phyloP scores from a whole-genome alignment of 495 filamentous ascomycete genomes.

The Hyphodiscus hymeniophilus region DNA sequence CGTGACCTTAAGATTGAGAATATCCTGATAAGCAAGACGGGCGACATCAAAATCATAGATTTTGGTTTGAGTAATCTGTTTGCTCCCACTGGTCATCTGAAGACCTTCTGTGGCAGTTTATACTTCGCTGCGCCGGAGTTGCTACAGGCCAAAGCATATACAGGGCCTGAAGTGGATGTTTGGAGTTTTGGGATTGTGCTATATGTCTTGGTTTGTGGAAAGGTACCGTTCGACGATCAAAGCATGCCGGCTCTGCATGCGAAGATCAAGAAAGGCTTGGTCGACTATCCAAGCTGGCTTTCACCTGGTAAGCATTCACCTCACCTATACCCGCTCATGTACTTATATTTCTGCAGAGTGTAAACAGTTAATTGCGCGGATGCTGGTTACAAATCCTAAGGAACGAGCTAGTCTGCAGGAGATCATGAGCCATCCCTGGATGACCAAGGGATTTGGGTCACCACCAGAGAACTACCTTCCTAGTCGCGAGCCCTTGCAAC shows the following conservation, averaged over 20 bases:
- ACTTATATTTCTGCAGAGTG: slow-evolving; percentile 49
- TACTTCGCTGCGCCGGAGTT: slow-evolving; percentile 98
- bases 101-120: slow-evolving; percentile 95
- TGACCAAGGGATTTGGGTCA: slow-evolving; percentile 81
- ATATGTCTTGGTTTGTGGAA: slow-evolving; percentile 95
- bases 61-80: slow-evolving; percentile 98
- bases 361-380: slow-evolving; percentile 84
- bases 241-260: slow-evolving; percentile 98
- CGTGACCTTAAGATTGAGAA: slow-evolving; percentile 98
- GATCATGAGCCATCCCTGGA: slow-evolving; percentile 96
- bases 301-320: slow-evolving; percentile 58
- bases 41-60: slow-evolving; percentile 99
- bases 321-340: not conserved
- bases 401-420: slow-evolving; percentile 80
- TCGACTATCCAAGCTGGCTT: slow-evolving; percentile 93
- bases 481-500: slow-evolving; percentile 68
- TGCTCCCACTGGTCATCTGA: slow-evolving; percentile 75
- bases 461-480: slow-evolving; percentile 90
- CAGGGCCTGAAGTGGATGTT: slow-evolving; percentile 92
- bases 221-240: slow-evolving; percentile 98
- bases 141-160: slow-evolving; percentile 88
- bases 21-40: slow-evolving; percentile 97
- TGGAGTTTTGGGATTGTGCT: slow-evolving; percentile 99
- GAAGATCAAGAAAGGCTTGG: slow-evolving; percentile 95
- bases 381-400: slow-evolving; percentile 92